Evolutionary conservation across 1,139 yeast genomes (phyloP).

Genomic region (Hansenula lynferdii): DNA sequence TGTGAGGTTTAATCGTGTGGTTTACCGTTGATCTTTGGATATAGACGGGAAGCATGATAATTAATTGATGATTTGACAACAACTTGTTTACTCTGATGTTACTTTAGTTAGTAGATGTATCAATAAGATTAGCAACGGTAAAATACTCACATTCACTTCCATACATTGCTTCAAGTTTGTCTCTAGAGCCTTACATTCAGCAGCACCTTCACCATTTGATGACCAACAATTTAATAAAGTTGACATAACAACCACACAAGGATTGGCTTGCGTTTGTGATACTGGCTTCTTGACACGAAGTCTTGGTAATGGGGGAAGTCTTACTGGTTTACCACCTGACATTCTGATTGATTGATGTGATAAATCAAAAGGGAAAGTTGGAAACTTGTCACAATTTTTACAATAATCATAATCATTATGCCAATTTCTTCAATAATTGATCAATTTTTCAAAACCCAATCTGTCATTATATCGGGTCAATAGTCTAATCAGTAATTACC

Average conservation of each 20-base stretch:
- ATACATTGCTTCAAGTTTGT: constrained; percentile 50
- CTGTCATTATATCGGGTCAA: too few species aligned
- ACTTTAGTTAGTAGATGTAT: constrained; percentile 6
- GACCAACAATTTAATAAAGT: constrained; percentile 94
- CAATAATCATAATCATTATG: too few species aligned
- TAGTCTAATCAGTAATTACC: too few species aligned
- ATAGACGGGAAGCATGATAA: constrained; percentile 79
- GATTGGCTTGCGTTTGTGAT: constrained; percentile 51
- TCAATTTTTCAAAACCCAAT: too few species aligned
- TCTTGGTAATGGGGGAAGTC: constrained; percentile 73
- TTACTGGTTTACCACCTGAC: constrained; percentile 26
- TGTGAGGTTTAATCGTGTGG: constrained; percentile 49
- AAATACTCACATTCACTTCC: constrained; percentile 27
- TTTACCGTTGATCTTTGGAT: constrained; percentile 73
- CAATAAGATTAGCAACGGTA: too few species aligned
- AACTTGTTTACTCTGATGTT: constrained; percentile 33
- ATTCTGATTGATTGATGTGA: not conserved
- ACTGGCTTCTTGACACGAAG: constrained; percentile 67
- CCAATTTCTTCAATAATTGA: too few species aligned
- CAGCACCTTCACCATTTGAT: constrained; percentile 81
- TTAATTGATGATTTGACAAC: constrained; percentile 59
- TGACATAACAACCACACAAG: constrained; percentile 80
- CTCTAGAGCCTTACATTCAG: constrained; percentile 61
- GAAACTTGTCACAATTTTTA: too few species aligned
- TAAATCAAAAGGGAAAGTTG: too few species aligned